These are phyloP conservation scores for Eutypella sp. DNA, from an alignment of 2,329 filamentous ascomycete species.

Conservation along the genomic window DNA sequence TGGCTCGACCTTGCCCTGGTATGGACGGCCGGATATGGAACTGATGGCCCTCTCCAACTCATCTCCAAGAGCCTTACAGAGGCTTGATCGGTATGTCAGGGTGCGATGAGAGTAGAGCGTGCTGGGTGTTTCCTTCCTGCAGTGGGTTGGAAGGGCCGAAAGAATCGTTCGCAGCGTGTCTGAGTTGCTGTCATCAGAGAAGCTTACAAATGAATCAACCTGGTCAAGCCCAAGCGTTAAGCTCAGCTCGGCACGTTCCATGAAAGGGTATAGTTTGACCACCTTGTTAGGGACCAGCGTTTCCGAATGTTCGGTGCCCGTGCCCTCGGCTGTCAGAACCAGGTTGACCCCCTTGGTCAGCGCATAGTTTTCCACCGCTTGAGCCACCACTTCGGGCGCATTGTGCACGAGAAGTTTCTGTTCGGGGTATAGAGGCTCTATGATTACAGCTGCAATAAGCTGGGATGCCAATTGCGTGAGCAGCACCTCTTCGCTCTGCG, in stretches of 20 bases:
- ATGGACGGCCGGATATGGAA: too few species aligned
- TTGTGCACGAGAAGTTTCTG: constrained; percentile 8
- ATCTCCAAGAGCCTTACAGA: neutral
- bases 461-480: too few species aligned
- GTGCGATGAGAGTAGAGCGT: neutral
- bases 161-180: too few species aligned
- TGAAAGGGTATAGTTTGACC: too few species aligned
- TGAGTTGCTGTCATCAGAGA: too few species aligned
- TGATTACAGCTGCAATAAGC: too few species aligned
- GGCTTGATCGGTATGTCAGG: neutral
- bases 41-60: neutral
- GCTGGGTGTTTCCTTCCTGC: neutral
- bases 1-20: too few species aligned
- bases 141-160: neutral
- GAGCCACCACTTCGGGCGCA: neutral
- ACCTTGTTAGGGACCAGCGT: too few species aligned
- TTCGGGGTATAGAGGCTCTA: neutral
- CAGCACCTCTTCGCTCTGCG: too few species aligned
- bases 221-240: too few species aligned
- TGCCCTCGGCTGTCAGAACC: neutral
- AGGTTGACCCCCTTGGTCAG: neutral
- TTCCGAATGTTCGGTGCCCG: neutral
- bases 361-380: neutral
- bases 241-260: too few species aligned
- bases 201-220: too few species aligned